These are phyloP conservation scores for Hypoxylon sp. DNA, from an alignment of 2,329 filamentous ascomycete species.

Conservation along the genomic window DNA sequence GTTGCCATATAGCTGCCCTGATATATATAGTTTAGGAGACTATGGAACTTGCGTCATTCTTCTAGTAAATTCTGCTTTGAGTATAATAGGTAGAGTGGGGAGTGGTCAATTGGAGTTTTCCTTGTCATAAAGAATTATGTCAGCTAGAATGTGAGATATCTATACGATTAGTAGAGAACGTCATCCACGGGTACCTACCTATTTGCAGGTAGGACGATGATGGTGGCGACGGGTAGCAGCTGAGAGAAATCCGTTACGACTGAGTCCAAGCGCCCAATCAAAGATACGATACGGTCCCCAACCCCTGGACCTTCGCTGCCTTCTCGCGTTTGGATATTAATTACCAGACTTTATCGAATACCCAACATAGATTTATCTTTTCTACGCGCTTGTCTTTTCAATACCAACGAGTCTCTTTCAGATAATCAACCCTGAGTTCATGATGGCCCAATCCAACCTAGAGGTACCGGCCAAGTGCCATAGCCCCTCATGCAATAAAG, in stretches of 20 bases:
- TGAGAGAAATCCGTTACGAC: background rate
- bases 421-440: background rate
- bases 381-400: background rate
- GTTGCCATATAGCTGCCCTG: too few species aligned
- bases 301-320: background rate
- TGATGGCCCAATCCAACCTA: background rate
- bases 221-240: background rate
- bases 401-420: background rate
- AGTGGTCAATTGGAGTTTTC: too few species aligned
- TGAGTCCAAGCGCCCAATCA: background rate
- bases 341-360: background rate
- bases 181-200: too few species aligned
- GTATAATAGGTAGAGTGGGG: too few species aligned
- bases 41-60: too few species aligned
- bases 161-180: too few species aligned
- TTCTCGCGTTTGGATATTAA: background rate
- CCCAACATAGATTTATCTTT: background rate
- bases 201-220: too few species aligned
- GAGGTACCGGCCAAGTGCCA: conserved; percentile 12
- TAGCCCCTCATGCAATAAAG: conserved; percentile 23
- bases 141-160: too few species aligned
- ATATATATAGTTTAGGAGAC: too few species aligned
- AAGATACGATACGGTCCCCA: too few species aligned
- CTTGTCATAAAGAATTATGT: too few species aligned
- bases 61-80: too few species aligned